Base-by-base conservation (phyloP, 2,329 filamentous ascomycete genomes). In the Fusarium zealandicum region DNA sequence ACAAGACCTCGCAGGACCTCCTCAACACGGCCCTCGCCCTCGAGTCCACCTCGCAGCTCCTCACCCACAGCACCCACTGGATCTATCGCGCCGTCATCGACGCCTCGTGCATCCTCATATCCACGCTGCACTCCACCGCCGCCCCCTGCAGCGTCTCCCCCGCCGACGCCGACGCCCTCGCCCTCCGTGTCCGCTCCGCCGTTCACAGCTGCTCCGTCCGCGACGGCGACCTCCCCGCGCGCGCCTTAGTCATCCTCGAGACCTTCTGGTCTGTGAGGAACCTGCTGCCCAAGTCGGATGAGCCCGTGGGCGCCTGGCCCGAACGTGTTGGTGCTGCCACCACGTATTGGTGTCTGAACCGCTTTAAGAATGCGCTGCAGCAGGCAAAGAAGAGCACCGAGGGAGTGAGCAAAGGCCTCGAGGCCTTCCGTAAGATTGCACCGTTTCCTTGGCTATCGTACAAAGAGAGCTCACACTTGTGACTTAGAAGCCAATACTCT, bases 11-110 rank as follows among this genome's bases (percentile, higher is more conserved):
- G 4, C 76, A 77, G 45, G 68, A 75, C 11, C 69, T 82, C 45
- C 68, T 84, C 51, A 72, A 73, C 33, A 71, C 73, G 11, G 74
- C 75, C 2, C 67, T 77, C 25, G 70, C 75, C 43, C 74, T 82
- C 8, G 78, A 82, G 39, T 61, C 69, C 5, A 72, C 74, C 55
- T 49, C 59, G 1, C 58, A 69, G 30, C 75, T 80, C 55, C 70
- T 83, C 11, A 68, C 68, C 2, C 79, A 84, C 65, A 73, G 78
- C 6, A 78, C 81, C 3, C 76, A 82, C 61, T 80, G 78, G 66
- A 73, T 80, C 51, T 79, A 79, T 60, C 76, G 81, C 33, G 74
- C 75, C 35, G 57, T 82, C 30, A 59, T 82, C 43, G 74, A 76
- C 32, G 79, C 81, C 30, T 66, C 71, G 39, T 79, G 76, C 63